These are phyloP conservation scores for Sclerotinia trifoliorum DNA, from an alignment of 2,329 filamentous ascomycete genomes.

Conservation along the genomic window DNA sequence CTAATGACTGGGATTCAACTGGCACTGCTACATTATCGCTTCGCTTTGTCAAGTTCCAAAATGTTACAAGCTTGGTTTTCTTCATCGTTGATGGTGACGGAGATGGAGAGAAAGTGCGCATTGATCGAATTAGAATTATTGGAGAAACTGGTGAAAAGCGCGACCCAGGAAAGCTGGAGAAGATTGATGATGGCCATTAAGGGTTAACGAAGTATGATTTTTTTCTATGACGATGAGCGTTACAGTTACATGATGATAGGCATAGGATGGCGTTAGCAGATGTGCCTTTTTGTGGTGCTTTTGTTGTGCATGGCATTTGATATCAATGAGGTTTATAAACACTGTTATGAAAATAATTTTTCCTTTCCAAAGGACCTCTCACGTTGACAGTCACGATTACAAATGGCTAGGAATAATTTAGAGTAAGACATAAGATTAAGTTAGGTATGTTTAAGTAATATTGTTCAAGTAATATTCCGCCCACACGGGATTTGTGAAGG, in stretches of 20 bases:
- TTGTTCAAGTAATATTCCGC: neutral
- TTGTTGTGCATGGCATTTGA: slow-evolving; percentile 22
- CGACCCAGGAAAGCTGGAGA: slow-evolving; percentile 92
- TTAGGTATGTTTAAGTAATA: neutral
- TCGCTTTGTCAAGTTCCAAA: slow-evolving; percentile 97
- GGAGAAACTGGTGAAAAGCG: slow-evolving; percentile 90
- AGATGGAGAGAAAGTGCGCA: slow-evolving; percentile 77
- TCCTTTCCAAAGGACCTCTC: neutral
- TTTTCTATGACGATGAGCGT: slow-evolving; percentile 19
- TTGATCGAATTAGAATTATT: slow-evolving; percentile 77
- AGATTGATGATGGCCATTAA: slow-evolving; percentile 75
- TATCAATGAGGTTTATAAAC: neutral
- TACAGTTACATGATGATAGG: slow-evolving; percentile 16
- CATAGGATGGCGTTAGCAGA: slow-evolving; percentile 31
- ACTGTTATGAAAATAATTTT: slow-evolving; percentile 3
- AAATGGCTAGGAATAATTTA: neutral
- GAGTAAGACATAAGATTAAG: neutral
- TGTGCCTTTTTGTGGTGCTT: slow-evolving; percentile 10
- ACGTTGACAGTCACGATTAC: neutral
- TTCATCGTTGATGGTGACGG: slow-evolving; percentile 87
- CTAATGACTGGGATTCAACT: slow-evolving; percentile 78
- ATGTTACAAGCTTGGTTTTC: slow-evolving; percentile 78
- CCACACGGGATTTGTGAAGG: no score
- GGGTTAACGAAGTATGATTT: slow-evolving; percentile 41
- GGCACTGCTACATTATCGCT: slow-evolving; percentile 71